Percentiles rank a stretch among this genome's conserved stretches.
Evolutionary conservation across 345 rosid genomes (phyloP).

Genomic region (Mercurialis annua): DNA sequence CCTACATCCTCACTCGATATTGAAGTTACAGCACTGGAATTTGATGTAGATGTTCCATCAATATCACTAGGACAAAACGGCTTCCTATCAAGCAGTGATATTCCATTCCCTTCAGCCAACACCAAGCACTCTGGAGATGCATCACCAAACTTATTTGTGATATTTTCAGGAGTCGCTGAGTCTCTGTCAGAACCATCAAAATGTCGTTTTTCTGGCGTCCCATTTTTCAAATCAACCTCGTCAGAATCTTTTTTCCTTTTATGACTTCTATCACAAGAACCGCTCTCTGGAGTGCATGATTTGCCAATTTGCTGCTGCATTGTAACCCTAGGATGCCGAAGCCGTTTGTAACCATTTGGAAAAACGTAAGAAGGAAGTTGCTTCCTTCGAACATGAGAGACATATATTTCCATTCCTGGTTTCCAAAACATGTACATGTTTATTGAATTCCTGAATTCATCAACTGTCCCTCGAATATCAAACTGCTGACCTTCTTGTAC

Average conservation of each 20-base stretch:
- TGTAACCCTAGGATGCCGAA: slow-evolving; percentile 27
- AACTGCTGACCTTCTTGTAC: slow-evolving; percentile 66
- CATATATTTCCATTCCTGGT: slow-evolving; percentile 65
- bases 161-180: slow-evolving; percentile 34
- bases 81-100: slow-evolving; percentile 5
- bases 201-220: slow-evolving; percentile 27
- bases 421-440: slow-evolving; percentile 60
- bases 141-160: slow-evolving; percentile 18
- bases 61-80: background rate
- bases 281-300: slow-evolving; percentile 29
- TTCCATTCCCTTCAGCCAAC: slow-evolving; percentile 6
- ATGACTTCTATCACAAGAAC: slow-evolving; percentile 30
- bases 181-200: slow-evolving; percentile 30
- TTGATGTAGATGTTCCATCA: slow-evolving; percentile 26
- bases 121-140: slow-evolving; percentile 2
- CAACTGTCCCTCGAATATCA: slow-evolving; percentile 64
- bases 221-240: slow-evolving; percentile 24
- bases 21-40: slow-evolving; percentile 27
- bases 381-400: slow-evolving; percentile 61
- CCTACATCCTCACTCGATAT: slow-evolving; percentile 35
- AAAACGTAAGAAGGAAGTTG: slow-evolving; percentile 58
- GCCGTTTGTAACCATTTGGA: slow-evolving; percentile 42
- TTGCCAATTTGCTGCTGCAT: slow-evolving; percentile 30
- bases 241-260: slow-evolving; percentile 42
- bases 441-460: slow-evolving; percentile 47